Percentiles rank a stretch among this genome's conserved stretches.
phyloP scores from a whole-genome alignment of 306 rosid species.

The Psophocarpus tetragonolobus region DNA sequence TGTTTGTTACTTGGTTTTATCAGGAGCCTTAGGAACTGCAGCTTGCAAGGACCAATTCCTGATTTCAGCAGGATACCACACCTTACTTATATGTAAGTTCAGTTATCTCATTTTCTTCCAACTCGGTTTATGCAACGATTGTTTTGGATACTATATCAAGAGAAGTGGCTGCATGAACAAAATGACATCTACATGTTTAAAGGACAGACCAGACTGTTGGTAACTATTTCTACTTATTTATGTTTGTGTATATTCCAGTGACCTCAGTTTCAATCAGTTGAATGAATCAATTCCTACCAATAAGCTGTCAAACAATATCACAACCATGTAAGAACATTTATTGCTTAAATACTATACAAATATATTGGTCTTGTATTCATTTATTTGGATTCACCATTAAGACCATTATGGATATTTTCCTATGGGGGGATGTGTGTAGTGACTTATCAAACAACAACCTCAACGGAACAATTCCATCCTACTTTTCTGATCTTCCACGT shows the following conservation, averaged over 20 bases:
- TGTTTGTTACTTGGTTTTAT: constrained; percentile 15
- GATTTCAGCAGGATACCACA: constrained; percentile 65
- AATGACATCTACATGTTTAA: not conserved
- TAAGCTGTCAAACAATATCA: constrained; percentile 67
- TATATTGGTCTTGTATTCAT: constrained; percentile 15
- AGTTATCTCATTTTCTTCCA: constrained; percentile 23
- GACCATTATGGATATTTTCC: constrained; percentile 6
- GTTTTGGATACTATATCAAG: not conserved
- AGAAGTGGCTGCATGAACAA: not conserved
- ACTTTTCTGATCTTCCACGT: constrained; percentile 58
- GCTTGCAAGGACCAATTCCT: constrained; percentile 77
- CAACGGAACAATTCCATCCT: constrained; percentile 65
- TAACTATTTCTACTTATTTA: constrained; percentile 30
- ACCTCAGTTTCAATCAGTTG: constrained; percentile 76
- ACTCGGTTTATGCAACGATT: not conserved
- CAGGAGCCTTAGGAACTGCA: constrained; percentile 96
- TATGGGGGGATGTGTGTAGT: constrained; percentile 48
- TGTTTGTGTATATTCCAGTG: constrained; percentile 53
- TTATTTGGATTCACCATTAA: constrained; percentile 1
- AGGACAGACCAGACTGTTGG: not conserved
- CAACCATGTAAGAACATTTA: constrained; percentile 68
- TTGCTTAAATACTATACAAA: constrained; percentile 23
- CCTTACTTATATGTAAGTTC: constrained; percentile 68
- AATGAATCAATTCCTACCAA: constrained; percentile 64
- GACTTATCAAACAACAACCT: constrained; percentile 73